These are phyloP conservation scores for Talaromyces sp. DNA, from an alignment of 2,329 filamentous ascomycete species.

Conservation along the genomic window DNA sequence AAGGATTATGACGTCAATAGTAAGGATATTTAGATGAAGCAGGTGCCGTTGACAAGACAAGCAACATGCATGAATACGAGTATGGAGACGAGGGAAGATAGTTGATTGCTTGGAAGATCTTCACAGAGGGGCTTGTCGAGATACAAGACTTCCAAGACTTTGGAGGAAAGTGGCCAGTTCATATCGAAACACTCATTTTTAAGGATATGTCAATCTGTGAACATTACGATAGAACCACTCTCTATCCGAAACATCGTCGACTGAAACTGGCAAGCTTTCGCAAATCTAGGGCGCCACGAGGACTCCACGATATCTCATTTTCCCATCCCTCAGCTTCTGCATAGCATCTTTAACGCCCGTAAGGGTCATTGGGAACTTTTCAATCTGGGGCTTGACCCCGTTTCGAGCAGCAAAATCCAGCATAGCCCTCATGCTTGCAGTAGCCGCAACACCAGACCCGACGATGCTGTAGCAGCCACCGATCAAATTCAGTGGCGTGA, in stretches of 20 bases:
- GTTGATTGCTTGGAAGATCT: not conserved
- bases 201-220: not conserved
- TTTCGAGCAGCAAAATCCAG: constrained; percentile 41
- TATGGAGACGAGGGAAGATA: not conserved
- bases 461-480: constrained; percentile 22
- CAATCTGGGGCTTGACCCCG: constrained; percentile 41
- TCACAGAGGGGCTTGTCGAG: not conserved
- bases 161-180: not conserved
- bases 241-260: not conserved
- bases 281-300: not conserved
- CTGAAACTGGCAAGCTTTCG: not conserved
- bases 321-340: not conserved
- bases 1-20: not conserved
- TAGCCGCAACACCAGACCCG: constrained; percentile 5
- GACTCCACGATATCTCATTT: constrained; percentile 4
- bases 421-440: constrained; percentile 28
- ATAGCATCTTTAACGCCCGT: constrained; percentile 15
- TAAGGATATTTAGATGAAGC: not conserved
- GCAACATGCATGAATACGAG: not conserved
- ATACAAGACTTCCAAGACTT: not conserved
- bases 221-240: not conserved
- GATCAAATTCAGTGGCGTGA: not conserved
- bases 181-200: not conserved
- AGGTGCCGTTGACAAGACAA: not conserved
- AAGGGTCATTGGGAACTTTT: constrained; percentile 39